phyloP scores from a whole-genome alignment of 768 basidiomycete species.

The Plicaturopsis crispa region DNA sequence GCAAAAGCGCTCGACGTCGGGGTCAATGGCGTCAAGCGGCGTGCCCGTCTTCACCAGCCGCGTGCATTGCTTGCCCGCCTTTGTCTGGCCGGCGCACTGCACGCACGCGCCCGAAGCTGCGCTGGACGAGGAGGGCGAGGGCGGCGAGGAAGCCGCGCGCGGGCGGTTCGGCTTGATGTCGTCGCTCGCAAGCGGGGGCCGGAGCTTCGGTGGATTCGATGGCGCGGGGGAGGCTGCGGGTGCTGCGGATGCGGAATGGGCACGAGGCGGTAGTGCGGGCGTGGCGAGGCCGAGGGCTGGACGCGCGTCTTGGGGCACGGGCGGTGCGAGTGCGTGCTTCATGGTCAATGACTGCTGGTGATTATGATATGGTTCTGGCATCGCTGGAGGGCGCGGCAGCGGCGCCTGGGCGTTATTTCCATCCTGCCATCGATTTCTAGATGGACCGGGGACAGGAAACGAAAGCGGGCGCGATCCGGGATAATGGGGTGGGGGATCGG shows the following conservation, averaged over 20 bases:
- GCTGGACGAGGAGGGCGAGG: constrained; percentile 5
- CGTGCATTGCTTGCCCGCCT: constrained; percentile 52
- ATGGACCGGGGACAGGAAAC: background rate
- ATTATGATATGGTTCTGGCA: constrained; percentile 28
- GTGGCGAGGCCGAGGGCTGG: constrained; percentile 12
- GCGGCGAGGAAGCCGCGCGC: constrained; percentile 9
- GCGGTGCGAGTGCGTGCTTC: constrained; percentile 21
- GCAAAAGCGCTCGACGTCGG: constrained; percentile 46
- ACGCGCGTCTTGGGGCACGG: constrained; percentile 6
- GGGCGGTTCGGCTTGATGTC: constrained; percentile 12
- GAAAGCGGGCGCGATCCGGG: constrained; percentile 1
- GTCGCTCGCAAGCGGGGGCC: constrained; percentile 8
- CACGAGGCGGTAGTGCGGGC: constrained; percentile 18
- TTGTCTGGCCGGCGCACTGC: constrained; percentile 59
- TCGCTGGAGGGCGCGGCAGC: constrained; percentile 20
- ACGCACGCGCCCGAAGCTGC: background rate
- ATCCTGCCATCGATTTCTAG: background rate
- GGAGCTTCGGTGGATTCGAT: constrained; percentile 6
- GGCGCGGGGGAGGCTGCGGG: constrained; percentile 1
- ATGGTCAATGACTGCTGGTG: constrained; percentile 25
- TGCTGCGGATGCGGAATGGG: constrained; percentile 22
- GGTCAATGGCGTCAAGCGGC: constrained; percentile 17
- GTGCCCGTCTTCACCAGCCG: constrained; percentile 45
- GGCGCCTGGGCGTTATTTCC: background rate
- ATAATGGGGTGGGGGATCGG: constrained; percentile 2